Conservation (phyloP, 805 yeast species). For the Yamadazyma akitaensis region DNA sequence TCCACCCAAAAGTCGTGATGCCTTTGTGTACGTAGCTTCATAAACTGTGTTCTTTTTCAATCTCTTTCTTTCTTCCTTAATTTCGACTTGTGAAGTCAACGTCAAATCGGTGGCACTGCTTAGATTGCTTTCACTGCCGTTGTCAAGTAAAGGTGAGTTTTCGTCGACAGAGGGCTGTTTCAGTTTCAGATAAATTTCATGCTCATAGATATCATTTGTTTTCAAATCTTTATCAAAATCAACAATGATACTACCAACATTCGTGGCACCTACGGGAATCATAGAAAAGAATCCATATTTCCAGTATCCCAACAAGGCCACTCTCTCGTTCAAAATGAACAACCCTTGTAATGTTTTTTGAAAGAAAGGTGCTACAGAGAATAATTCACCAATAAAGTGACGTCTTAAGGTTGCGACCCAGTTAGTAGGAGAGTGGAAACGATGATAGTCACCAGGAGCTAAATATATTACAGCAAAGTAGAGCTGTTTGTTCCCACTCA, state of each 20-base stretch:
- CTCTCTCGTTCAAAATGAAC: slow-evolving; percentile 91
- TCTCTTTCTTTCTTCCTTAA: slow-evolving; percentile 2
- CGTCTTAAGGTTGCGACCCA: slow-evolving; percentile 95
- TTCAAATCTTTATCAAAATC: slow-evolving; percentile 88
- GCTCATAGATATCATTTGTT: slow-evolving; percentile 72
- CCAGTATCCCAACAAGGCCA: slow-evolving; percentile 94
- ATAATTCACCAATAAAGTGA: slow-evolving; percentile 93
- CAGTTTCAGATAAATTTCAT: slow-evolving; percentile 31
- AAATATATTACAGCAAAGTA: slow-evolving; percentile 89
- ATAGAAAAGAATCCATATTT: slow-evolving; percentile 94
- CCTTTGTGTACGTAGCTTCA: slow-evolving; percentile 87
- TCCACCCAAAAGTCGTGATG: slow-evolving; percentile 75
- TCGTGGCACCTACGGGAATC: slow-evolving; percentile 99
- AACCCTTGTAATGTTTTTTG: slow-evolving; percentile 83
- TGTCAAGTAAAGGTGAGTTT: slow-evolving; percentile 28
- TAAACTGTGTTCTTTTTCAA: slow-evolving; percentile 77
- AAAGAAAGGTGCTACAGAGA: slow-evolving; percentile 94
- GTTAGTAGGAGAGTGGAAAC: slow-evolving; percentile 91
- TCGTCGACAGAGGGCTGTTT: slow-evolving; percentile 22
- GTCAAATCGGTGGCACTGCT: slow-evolving; percentile 1
- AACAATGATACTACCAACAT: slow-evolving; percentile 91
- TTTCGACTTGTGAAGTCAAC: neutral
- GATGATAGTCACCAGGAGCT: slow-evolving; percentile 98
- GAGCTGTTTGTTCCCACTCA: slow-evolving; percentile 50
- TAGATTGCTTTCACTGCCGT: neutral